Conservation (phyloP, 257 asterid genomes). For the Nicotiana noctiflora region DNA sequence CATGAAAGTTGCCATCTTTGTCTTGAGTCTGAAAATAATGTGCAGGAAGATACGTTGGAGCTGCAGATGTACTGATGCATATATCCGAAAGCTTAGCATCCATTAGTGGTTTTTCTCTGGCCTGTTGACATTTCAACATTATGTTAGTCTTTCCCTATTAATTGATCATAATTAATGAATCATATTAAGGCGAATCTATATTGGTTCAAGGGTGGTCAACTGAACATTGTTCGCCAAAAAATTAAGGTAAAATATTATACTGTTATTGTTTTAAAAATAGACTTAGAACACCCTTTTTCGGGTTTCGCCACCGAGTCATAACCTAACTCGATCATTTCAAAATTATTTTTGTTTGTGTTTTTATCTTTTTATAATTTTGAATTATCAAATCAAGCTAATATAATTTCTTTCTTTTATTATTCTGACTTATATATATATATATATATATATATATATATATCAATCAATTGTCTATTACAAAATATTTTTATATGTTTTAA, state of each 20-base stretch:
- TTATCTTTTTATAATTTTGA: neutral
- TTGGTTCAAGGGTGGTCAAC: too few relatives aligned
- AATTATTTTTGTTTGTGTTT: neutral
- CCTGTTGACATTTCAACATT: neutral
- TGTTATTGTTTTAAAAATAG: too few relatives aligned
- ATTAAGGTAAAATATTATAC: too few relatives aligned
- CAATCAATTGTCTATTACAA: neutral
- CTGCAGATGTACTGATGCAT: slow-evolving; percentile 49
- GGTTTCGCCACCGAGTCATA: neutral
- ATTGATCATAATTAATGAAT: too few relatives aligned
- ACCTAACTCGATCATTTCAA: neutral
- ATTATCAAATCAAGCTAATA: neutral
- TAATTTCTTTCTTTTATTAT: neutral
- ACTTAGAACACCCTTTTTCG: too few relatives aligned
- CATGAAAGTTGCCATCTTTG: slow-evolving; percentile 16
- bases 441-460: too few relatives aligned
- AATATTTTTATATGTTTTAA: neutral
- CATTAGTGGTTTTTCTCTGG: neutral
- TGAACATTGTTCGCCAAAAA: too few relatives aligned
- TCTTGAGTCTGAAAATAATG: slow-evolving; percentile 27
- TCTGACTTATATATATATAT: too few relatives aligned
- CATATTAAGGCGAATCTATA: too few relatives aligned
- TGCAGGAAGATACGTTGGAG: slow-evolving; percentile 51
- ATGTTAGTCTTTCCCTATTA: too few relatives aligned
- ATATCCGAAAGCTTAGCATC: slow-evolving; percentile 36